phyloP scores from a whole-genome alignment of 1,284 basidiomycete genomes.

The Prillingera fragicola region DNA sequence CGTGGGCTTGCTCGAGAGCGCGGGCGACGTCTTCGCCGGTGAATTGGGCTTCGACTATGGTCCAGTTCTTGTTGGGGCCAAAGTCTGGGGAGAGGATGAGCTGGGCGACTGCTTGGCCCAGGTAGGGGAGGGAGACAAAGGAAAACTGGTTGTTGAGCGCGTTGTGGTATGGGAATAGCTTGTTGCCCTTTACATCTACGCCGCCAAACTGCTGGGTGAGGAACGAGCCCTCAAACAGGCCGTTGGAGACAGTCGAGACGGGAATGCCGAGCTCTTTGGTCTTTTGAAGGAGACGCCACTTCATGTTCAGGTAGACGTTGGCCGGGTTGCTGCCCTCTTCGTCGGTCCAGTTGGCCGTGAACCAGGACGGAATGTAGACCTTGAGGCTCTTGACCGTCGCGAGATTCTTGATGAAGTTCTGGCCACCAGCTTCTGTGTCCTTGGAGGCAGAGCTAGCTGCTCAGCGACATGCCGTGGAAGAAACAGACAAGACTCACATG shows the following conservation, averaged over 20 bases:
- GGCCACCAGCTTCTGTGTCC: background rate
- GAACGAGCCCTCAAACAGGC: background rate
- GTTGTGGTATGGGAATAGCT: background rate
- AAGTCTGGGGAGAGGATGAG: background rate
- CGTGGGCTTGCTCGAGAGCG: conserved; percentile 4
- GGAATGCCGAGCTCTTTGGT: conserved; percentile 1
- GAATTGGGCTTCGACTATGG: conserved; percentile 6
- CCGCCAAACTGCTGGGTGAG: background rate
- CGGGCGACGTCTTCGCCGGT: conserved; percentile 6
- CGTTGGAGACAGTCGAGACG: background rate
- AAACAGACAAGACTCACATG: background rate
- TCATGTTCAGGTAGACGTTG: background rate
- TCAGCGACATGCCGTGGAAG: background rate
- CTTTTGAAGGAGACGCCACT: background rate
- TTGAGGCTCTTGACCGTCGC: background rate
- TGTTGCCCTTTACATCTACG: background rate
- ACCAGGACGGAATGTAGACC: conserved; percentile 1
- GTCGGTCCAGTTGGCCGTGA: conserved; percentile 5
- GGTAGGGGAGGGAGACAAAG: conserved; percentile 1
- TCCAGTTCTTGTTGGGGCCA: conserved; percentile 4
- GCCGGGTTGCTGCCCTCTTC: background rate
- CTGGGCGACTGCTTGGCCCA: conserved; percentile 8
- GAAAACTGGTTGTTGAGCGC: conserved; percentile 1
- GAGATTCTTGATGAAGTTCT: background rate
- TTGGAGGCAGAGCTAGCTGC: background rate